Conservation (phyloP, 2,329 filamentous ascomycete genomes). For the Boeremia exigua region DNA sequence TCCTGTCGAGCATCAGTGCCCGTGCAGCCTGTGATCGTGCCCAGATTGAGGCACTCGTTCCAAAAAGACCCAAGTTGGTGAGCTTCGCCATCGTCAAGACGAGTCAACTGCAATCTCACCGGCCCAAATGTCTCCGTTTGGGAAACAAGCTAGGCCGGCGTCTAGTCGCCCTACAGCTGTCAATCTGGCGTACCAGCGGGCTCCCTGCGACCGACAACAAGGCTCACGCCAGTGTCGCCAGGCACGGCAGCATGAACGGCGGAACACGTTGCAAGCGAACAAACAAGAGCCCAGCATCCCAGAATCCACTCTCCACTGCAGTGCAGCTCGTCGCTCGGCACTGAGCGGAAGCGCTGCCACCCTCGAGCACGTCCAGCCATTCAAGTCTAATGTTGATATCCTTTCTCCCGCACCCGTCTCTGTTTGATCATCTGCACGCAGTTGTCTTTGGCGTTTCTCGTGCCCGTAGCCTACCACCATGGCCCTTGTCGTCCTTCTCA, state of each 20-base stretch:
- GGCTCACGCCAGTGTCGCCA: constrained; percentile 38
- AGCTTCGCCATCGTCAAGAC: constrained; percentile 14
- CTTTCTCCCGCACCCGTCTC: constrained; percentile 9
- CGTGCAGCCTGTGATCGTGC: constrained; percentile 33
- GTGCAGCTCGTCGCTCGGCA: constrained; percentile 8
- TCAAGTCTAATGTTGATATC: constrained; percentile 5
- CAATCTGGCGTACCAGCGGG: constrained; percentile 29
- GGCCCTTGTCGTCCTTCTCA: constrained; percentile 18
- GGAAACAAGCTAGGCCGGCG: constrained; percentile 20
- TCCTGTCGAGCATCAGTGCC: constrained; percentile 36
- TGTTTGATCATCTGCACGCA: constrained; percentile 21
- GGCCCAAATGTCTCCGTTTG: constrained; percentile 16
- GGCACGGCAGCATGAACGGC: constrained; percentile 29
- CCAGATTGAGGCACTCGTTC: constrained; percentile 32
- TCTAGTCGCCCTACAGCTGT: constrained; percentile 44
- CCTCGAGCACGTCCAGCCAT: constrained; percentile 4
- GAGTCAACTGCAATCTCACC: constrained; percentile 22
- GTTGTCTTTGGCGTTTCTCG: constrained; percentile 30
- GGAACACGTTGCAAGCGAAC: constrained; percentile 25
- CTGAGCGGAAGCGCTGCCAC: background rate
- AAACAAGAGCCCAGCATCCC: constrained; percentile 31
- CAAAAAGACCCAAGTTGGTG: constrained; percentile 17
- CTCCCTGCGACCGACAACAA: constrained; percentile 32
- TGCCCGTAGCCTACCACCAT: constrained; percentile 29
- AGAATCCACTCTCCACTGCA: constrained; percentile 23